Evolutionary conservation across 768 basidiomycete species (phyloP).

Genomic region (Mycena pura): DNA sequence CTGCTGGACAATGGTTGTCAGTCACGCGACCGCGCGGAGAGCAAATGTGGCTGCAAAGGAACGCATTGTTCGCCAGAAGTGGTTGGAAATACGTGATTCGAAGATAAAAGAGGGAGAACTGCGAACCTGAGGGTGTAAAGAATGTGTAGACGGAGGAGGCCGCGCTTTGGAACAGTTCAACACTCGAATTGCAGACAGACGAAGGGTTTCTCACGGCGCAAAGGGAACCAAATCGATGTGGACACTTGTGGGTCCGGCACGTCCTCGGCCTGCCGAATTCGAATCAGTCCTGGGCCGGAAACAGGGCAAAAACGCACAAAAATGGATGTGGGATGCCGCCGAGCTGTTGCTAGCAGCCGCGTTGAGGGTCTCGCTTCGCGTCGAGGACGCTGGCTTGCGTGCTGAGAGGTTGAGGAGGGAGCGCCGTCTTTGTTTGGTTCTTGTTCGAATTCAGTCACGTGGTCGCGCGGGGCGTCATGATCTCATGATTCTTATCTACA

Average conservation of each 20-base stretch:
- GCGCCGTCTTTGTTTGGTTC: slow-evolving; percentile 3
- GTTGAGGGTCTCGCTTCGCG: background rate
- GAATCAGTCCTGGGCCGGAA: slow-evolving; percentile 14
- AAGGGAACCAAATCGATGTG: slow-evolving; percentile 51
- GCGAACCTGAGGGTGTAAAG: slow-evolving; percentile 62
- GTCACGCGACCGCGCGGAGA: slow-evolving; percentile 16
- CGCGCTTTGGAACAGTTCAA: slow-evolving; percentile 55
- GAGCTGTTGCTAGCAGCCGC: background rate
- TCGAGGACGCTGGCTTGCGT: background rate
- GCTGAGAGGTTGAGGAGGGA: background rate
- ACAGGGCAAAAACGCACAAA: slow-evolving; percentile 12
- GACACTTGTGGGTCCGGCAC: slow-evolving; percentile 61
- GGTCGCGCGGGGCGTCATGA: slow-evolving; percentile 32
- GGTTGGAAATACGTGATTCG: slow-evolving; percentile 28
- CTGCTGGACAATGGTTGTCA: slow-evolving; percentile 26
- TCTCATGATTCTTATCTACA: background rate
- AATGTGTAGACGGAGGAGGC: slow-evolving; percentile 74
- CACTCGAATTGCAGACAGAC: slow-evolving; percentile 28
- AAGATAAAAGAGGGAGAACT: slow-evolving; percentile 9
- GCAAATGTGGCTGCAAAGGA: slow-evolving; percentile 12
- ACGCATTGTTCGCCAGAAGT: slow-evolving; percentile 42
- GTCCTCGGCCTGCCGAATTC: slow-evolving; percentile 42
- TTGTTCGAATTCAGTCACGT: slow-evolving; percentile 10
- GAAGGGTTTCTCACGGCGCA: slow-evolving; percentile 48
- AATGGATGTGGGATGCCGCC: no score